phyloP scores from a whole-genome alignment of 2,329 filamentous ascomycete species.

The Hysterium pulicare region DNA sequence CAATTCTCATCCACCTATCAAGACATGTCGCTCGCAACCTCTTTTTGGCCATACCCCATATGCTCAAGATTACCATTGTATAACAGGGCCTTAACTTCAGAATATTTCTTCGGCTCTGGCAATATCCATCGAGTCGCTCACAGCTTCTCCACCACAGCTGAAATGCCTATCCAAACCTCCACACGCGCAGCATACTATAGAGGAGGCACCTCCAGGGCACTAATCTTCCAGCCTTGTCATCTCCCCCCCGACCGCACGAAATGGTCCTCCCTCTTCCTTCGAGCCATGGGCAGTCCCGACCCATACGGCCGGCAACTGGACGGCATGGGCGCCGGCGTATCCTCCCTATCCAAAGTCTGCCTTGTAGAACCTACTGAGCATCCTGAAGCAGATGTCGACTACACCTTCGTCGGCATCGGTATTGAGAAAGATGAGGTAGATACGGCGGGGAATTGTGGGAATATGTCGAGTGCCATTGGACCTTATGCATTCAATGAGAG shows the following conservation, averaged over 20 bases:
- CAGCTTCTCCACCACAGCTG: too few species aligned
- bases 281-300: constrained; percentile 64
- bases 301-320: constrained; percentile 67
- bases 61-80: too few species aligned
- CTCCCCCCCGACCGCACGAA: constrained; percentile 46
- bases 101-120: too few species aligned
- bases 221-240: constrained; percentile 56
- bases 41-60: too few species aligned
- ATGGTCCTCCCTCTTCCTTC: constrained; percentile 56
- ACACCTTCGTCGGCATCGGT: constrained; percentile 68
- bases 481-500: constrained; percentile 61
- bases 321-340: constrained; percentile 67
- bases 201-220: constrained; percentile 66
- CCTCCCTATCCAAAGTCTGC: constrained; percentile 68
- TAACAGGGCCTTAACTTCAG: too few species aligned
- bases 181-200: constrained; percentile 58
- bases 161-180: constrained; percentile 8
- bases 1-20: too few species aligned
- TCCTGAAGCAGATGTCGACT: constrained; percentile 56
- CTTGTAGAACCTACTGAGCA: constrained; percentile 55
- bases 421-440: constrained; percentile 61
- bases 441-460: constrained; percentile 70
- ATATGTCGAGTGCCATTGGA: constrained; percentile 66
- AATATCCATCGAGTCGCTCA: too few species aligned
- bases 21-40: too few species aligned